Evolutionary conservation across 2,329 filamentous ascomycete species (phyloP), one percentile per base, ranked within the genome.

Genomic region (Ophiocordyceps sinensis): DNA sequence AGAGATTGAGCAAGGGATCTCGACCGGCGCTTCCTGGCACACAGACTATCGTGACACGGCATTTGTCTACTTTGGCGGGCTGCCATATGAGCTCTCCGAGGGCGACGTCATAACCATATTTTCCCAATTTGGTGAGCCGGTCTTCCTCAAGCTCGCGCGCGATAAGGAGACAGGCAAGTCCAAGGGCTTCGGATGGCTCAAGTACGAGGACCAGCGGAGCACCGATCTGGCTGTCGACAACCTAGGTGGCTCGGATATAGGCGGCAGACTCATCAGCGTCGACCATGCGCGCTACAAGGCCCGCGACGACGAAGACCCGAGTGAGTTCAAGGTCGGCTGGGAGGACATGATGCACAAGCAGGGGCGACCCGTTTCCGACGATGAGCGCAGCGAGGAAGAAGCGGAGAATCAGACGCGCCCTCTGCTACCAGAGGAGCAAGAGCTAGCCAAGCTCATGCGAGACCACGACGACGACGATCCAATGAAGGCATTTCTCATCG

Each of bases 101-200:
- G 93, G 93, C 62, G 91, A 98, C 62, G 74, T 98, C 47, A 77
- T 96, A 50, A 88, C 88, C 11, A 93, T 98, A 45, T 98, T 96
- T 68, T 94, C 87, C 7, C 91, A 98, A 60, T 98, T 82, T 57
- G 91, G 91, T 52, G 89, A 96, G 57, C 93, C 93, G 2, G 85
- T 88, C 3, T 93, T 89, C 63, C 72, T 98, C 44, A 93, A 95
- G 53, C 76, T 98, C 12, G 79, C 82, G 38, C 85, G 91, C 54
- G 91, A 98, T 69, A 91, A 91, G 57, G 93, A 96, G 58, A 93
- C 88, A 0, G 91, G 91, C 46, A 95, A 94, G 63, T 93, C 85
- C 46, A 83, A 82, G 49, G 91, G 91, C 1, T 98, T 96, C 57
- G 87, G 83, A 3, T 98, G 93, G 72, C 72, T 98, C 44, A 98